Evolutionary conservation across 2,329 filamentous ascomycete genomes (phyloP).

Genomic region (Ophiosphaerella narmari): DNA sequence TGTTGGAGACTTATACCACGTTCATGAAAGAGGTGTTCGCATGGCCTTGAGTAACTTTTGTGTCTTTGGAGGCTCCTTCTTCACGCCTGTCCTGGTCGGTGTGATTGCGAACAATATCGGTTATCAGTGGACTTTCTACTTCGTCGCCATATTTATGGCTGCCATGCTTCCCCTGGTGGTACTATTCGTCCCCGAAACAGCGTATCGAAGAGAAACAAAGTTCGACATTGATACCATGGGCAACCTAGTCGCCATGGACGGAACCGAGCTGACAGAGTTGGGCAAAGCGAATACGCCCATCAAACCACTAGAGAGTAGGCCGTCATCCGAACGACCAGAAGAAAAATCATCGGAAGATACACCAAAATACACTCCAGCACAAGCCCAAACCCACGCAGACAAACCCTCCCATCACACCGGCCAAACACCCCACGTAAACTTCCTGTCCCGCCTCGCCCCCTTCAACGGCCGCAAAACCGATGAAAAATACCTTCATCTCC

Average conservation of each 20-base stretch:
- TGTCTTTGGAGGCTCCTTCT: constrained; percentile 72
- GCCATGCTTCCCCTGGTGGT: constrained; percentile 71
- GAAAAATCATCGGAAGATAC: too few species aligned
- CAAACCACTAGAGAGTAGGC: background rate
- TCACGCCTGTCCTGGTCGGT: constrained; percentile 88
- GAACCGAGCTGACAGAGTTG: background rate
- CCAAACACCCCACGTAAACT: constrained; percentile 59
- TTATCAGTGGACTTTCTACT: constrained; percentile 89
- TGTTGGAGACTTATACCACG: constrained; percentile 88
- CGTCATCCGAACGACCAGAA: background rate
- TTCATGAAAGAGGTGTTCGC: constrained; percentile 80
- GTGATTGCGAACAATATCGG: constrained; percentile 77
- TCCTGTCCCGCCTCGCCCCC: constrained; percentile 63
- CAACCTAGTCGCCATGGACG: constrained; percentile 26
- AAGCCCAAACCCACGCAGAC: too few species aligned
- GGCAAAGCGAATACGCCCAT: too few species aligned
- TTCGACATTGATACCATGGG: constrained; percentile 71
- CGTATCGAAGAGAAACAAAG: constrained; percentile 68
- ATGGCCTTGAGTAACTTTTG: constrained; percentile 81
- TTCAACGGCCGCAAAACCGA: constrained; percentile 85
- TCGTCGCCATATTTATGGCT: constrained; percentile 82
- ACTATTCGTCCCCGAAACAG: constrained; percentile 83
- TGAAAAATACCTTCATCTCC: constrained; percentile 69
- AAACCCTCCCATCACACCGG: background rate
- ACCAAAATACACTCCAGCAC: too few species aligned